Conservation (phyloP, 345 rosid genomes). For the Acer saccharum region DNA sequence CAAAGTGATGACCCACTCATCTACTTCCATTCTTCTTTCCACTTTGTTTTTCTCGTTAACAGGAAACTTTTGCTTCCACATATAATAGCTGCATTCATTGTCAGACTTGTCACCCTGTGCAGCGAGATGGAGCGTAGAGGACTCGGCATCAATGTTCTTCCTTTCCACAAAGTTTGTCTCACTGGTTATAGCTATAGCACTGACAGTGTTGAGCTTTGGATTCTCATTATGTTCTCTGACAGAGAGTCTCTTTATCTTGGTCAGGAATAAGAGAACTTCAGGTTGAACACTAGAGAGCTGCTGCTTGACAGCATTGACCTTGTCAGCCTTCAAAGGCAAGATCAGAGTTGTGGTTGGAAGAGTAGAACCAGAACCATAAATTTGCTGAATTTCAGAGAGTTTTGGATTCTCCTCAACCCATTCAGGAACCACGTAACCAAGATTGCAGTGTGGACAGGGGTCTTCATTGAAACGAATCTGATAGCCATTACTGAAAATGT, state of each 20-base stretch:
- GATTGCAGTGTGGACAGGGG: constrained; percentile 60
- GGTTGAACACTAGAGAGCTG: constrained; percentile 72
- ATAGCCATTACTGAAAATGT: constrained; percentile 72
- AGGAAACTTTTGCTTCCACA: constrained; percentile 78
- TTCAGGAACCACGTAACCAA: constrained; percentile 78
- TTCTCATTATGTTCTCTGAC: constrained; percentile 55
- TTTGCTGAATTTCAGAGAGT: constrained; percentile 41
- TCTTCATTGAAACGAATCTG: constrained; percentile 64
- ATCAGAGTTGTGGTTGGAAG: constrained; percentile 62
- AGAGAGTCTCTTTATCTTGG: constrained; percentile 68
- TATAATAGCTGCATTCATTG: constrained; percentile 52
- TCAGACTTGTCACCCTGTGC: constrained; percentile 29
- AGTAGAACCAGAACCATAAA: constrained; percentile 47
- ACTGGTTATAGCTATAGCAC: constrained; percentile 51
- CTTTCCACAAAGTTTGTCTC: constrained; percentile 49
- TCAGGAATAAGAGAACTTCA: constrained; percentile 60
- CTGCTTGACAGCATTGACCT: constrained; percentile 62
- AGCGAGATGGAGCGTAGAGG: constrained; percentile 60
- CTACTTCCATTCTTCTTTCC: constrained; percentile 66
- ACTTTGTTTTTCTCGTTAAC: constrained; percentile 54
- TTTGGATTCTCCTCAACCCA: constrained; percentile 69
- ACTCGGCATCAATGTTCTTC: constrained; percentile 78
- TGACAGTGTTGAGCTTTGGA: constrained; percentile 43
- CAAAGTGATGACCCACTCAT: constrained; percentile 67
- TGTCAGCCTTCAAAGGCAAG: constrained; percentile 68